Conservation (phyloP, 768 basidiomycete species). For the Serendipita sp. region DNA sequence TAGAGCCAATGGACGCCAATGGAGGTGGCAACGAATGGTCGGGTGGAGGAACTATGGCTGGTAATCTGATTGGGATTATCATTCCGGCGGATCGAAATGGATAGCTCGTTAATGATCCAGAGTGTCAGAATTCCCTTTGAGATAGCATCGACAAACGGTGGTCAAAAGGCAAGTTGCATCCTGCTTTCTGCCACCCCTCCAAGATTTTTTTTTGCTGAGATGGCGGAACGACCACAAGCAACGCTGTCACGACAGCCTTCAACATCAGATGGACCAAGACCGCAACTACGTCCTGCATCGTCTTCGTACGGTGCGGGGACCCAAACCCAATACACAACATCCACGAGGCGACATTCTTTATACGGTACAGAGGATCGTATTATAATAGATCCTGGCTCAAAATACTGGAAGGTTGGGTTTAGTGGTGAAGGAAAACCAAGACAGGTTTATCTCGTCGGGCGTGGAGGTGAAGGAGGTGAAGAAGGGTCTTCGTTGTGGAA, state of each 20-base stretch:
- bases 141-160: too few species aligned
- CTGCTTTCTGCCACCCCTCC: not conserved
- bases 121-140: too few species aligned
- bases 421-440: constrained; percentile 87
- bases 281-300: not conserved
- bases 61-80: constrained; percentile 1
- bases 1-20: constrained; percentile 57
- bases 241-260: not conserved
- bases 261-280: not conserved
- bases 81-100: not conserved
- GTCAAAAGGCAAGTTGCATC: too few species aligned
- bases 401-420: constrained; percentile 95
- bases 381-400: constrained; percentile 85
- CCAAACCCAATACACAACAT: constrained; percentile 63
- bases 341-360: constrained; percentile 75
- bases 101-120: too few species aligned
- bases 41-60: constrained; percentile 14
- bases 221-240: not conserved
- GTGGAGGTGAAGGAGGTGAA: constrained; percentile 30
- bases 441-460: constrained; percentile 58
- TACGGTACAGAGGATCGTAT: constrained; percentile 96
- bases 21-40: constrained; percentile 37
- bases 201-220: not conserved
- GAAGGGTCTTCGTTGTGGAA: constrained; percentile 41
- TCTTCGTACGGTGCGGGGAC: not conserved